Evolutionary conservation across 352 stramenopile genomes (phyloP), one percentile per base, ranked within the genome.

Genomic region (Thraustochytrium striatum): DNA sequence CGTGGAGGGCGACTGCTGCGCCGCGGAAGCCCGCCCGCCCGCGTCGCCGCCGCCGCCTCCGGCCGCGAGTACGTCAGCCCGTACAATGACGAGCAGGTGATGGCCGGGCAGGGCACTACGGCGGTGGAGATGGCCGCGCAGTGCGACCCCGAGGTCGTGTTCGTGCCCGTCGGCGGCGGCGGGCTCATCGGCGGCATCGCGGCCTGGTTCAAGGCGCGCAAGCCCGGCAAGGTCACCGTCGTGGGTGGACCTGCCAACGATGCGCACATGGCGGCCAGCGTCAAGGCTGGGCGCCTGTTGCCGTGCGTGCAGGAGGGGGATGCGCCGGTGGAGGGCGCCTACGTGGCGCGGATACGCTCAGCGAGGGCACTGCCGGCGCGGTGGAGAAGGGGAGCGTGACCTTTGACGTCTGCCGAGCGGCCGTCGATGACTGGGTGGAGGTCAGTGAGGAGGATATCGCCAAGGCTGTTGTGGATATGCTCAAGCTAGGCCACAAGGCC

Each of bases 21-120:
- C 83, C 3, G 88, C 89, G 11, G 86, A 84, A 28, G n/a, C n/a
- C 57, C 69, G 28, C 82, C 72, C 43, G 88, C 86, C 2, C 57
- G 78, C 33, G 38, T 61, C 11, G 82, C 69, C 3, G 72, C 68
- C 3, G 82, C 72, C 52, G 69, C 81, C 0, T 36, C 33, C 1
- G 70, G 57, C 52, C 50, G 39, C 35, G 30, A 32, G 28, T 96
- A 96, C 69, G 88, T 97, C 38, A 91, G 93, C 59, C 91, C 93
- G 25, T 96, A 90, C 55, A 91, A 97, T 80, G 87, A 96, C 78
- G 84, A 85, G n/a, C 86, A 92, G 41, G 91, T 97, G 52, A 95
- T 97, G 88, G 94, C 89, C 62, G 93, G 93, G 11, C 93, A 97
- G 83, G 93, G 91, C n/a, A 97, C 93, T 0, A 86, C 88, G 7